Percentiles rank a stretch among this genome's conserved stretches.
Conservation (phyloP, 2,329 filamentous ascomycete species). For the Rhexocercosporidium sp. region DNA sequence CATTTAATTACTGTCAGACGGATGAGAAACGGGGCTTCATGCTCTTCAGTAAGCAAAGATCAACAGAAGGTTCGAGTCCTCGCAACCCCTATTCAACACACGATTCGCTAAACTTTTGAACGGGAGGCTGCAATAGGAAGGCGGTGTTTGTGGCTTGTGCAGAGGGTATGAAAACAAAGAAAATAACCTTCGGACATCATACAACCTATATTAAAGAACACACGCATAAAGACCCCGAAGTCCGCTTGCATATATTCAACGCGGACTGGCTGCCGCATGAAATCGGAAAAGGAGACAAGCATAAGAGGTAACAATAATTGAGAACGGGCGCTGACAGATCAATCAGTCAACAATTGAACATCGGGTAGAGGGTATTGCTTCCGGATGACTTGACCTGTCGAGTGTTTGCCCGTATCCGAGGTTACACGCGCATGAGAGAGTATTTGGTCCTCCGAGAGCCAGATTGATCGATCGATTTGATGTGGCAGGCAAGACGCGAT, state of each 20-base stretch:
- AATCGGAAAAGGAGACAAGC: neutral
- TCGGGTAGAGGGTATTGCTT: too few species aligned
- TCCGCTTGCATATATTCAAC: neutral
- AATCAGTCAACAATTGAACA: neutral
- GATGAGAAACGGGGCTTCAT: neutral
- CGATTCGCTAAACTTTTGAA: neutral
- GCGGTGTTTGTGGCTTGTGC: neutral
- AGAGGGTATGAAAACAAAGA: neutral
- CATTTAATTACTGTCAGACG: neutral
- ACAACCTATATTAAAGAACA: neutral
- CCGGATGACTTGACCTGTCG: neutral
- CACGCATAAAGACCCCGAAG: neutral
- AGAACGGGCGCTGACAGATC: neutral
- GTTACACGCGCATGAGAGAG: neutral
- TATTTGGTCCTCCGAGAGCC: too few species aligned
- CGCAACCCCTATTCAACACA: neutral
- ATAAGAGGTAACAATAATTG: neutral
- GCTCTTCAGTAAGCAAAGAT: neutral
- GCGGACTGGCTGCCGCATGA: neutral
- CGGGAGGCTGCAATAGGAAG: conserved; percentile 1
- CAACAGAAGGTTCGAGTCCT: neutral
- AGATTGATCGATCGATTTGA: too few species aligned
- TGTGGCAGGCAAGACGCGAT: neutral
- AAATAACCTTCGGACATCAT: neutral
- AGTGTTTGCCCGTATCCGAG: neutral